phyloP scores from a whole-genome alignment of 805 yeast genomes.

The Wickerhamomyces alni region DNA sequence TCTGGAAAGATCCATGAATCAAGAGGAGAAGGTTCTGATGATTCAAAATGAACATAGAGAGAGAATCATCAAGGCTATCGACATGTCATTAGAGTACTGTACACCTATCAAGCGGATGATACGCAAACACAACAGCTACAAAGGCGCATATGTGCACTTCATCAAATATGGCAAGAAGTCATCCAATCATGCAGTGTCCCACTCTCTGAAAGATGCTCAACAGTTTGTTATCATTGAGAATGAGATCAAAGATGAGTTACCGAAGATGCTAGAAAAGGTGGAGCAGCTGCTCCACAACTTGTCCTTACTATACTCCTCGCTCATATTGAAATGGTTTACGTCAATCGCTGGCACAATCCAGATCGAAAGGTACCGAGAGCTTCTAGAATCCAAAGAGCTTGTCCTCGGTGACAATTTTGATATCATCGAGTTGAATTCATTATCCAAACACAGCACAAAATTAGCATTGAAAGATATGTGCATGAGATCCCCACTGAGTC shows the following conservation, averaged over 20 bases:
- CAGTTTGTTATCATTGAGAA: conserved; percentile 17
- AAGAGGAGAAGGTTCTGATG: conserved; percentile 24
- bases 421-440: conserved; percentile 28
- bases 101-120: conserved; percentile 19
- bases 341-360: conserved; percentile 25
- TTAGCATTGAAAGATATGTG: conserved; percentile 25
- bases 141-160: conserved; percentile 27
- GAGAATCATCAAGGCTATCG: conserved; percentile 25
- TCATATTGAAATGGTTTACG: conserved; percentile 25
- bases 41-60: conserved; percentile 22
- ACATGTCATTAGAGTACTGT: conserved; percentile 20
- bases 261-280: conserved; percentile 18
- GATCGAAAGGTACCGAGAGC: conserved; percentile 21
- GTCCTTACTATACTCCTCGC: conserved; percentile 19
- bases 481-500: conserved; percentile 1
- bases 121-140: conserved; percentile 25
- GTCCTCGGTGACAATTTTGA: conserved; percentile 29
- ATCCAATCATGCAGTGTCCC: conserved; percentile 2
- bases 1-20: conserved; percentile 20
- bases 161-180: conserved; percentile 7
- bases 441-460: conserved; percentile 24
- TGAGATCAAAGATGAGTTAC: conserved; percentile 26
- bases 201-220: conserved; percentile 12
- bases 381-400: conserved; percentile 9
- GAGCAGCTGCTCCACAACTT: conserved; percentile 12